Evolutionary conservation across 1,284 basidiomycete species (phyloP), one percentile per base, ranked within the genome.

Genomic region (Rhodofomes roseus): DNA sequence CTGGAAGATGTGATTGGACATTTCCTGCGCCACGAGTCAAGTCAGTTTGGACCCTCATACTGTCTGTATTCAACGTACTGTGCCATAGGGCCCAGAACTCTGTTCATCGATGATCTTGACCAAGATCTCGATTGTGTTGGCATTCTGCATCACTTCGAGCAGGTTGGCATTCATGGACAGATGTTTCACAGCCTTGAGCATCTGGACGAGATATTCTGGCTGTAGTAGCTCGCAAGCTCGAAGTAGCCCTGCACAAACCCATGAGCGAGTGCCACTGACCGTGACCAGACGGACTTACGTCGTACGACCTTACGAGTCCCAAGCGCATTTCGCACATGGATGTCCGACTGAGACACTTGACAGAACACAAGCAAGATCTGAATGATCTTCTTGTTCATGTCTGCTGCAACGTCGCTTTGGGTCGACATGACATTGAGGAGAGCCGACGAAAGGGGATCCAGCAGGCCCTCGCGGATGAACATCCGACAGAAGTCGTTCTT

Each of bases 401-500:
- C 88, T 4, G 84, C 79, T 2, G 87, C 85, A 2, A 84, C 75
- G 16, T 85, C 81, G 56, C 86, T 87, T 20, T 85, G 83, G 63
- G 85, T 90, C 3, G 85, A 83, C 80, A 96, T 91, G 57, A 98
- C 92, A 65, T 93, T 92, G 56, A 96, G 78, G 41, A 99, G 75
- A 0, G 96, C 95, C 0, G 90, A 89, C 0, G 95, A 95, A 1
- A 99, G 77, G 0, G 96, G 96, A 65, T 98, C 96, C 39, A 98
- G 80, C 5, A 98, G 80, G 18, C 96, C 96, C 74, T 98, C 96
- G 25, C 94, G 85, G 34, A 97, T 95, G 76, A 98, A 96, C 92
- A 98, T 97, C 18, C 96, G 86, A 71, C 96, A 98, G 71, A 98
- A 98, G 74, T 98, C 96, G 71, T 96, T 98, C 69, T 97, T 93